Conservation (phyloP, 306 rosid species). For the Macrotyloma uniflorum region DNA sequence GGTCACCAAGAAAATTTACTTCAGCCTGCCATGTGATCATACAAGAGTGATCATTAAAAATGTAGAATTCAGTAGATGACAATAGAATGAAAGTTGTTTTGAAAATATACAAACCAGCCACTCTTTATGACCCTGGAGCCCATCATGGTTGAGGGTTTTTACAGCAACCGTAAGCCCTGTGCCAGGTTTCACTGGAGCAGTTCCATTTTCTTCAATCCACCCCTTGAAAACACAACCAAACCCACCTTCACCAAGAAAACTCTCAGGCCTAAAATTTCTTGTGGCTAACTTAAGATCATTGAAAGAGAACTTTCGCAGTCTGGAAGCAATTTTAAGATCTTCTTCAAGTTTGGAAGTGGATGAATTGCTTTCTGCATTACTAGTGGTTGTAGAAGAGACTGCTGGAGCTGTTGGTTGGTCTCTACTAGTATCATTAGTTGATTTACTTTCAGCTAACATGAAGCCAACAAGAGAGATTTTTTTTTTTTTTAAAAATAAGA, state of each 20-base stretch:
- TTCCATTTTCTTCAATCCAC: slow-evolving; percentile 98
- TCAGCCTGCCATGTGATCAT: slow-evolving; percentile 72
- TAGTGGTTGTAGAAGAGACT: slow-evolving; percentile 80
- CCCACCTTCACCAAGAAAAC: slow-evolving; percentile 99
- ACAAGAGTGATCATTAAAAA: slow-evolving; percentile 18
- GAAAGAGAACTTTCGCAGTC: slow-evolving; percentile 81
- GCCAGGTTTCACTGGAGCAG: slow-evolving; percentile 98
- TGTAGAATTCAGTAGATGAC: slow-evolving; percentile 10
- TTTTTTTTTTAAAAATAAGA: background rate
- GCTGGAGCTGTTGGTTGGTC: slow-evolving; percentile 74
- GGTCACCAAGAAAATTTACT: slow-evolving; percentile 91
- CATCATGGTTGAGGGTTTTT: slow-evolving; percentile 94
- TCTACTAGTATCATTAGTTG: slow-evolving; percentile 71
- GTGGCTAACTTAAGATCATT: slow-evolving; percentile 94
- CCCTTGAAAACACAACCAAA: slow-evolving; percentile 99
- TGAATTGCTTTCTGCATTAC: slow-evolving; percentile 89
- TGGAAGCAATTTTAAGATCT: slow-evolving; percentile 91
- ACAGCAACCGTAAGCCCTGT: slow-evolving; percentile 99
- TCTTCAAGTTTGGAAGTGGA: slow-evolving; percentile 90
- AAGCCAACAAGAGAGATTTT: background rate
- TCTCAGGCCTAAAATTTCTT: slow-evolving; percentile 96
- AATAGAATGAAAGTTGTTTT: background rate
- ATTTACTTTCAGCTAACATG: slow-evolving; percentile 69
- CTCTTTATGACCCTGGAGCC: slow-evolving; percentile 99
- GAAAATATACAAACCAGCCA: slow-evolving; percentile 79